Percentiles rank a stretch among this genome's conserved stretches.
These are phyloP conservation scores for Vigna mungo DNA, from an alignment of 306 rosid genomes.

Conservation along the genomic window DNA sequence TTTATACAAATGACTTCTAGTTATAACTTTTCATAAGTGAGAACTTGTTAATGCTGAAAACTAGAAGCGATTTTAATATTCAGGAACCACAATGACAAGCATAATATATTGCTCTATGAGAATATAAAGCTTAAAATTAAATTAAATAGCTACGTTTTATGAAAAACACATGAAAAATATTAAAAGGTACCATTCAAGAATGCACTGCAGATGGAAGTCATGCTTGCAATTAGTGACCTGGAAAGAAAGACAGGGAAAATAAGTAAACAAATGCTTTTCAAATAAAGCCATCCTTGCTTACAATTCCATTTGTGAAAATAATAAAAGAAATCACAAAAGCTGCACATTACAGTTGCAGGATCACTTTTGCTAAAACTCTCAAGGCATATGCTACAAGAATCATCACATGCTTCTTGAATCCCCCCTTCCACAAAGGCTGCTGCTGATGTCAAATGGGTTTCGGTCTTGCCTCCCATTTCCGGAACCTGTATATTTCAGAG, in stretches of 20 bases:
- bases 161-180: constrained; percentile 15
- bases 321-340: not conserved
- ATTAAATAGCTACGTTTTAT: not conserved
- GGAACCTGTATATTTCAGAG: constrained; percentile 49
- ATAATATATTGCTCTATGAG: not conserved
- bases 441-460: constrained; percentile 67
- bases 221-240: constrained; percentile 88
- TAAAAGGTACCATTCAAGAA: constrained; percentile 80
- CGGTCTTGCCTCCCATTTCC: constrained; percentile 63
- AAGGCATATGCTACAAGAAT: constrained; percentile 92
- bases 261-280: constrained; percentile 27
- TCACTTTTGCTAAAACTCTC: constrained; percentile 78
- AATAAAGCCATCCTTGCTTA: constrained; percentile 2
- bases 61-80: constrained; percentile 19
- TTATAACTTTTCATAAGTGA: not conserved
- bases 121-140: not conserved
- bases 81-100: not conserved
- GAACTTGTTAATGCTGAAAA: not conserved
- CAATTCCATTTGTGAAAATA: not conserved
- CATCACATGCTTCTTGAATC: constrained; percentile 76
- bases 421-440: constrained; percentile 95
- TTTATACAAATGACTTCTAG: not conserved
- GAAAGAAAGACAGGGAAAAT: constrained; percentile 38
- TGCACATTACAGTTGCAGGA: constrained; percentile 72
- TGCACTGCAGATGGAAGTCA: constrained; percentile 91